These are phyloP conservation scores for Eucalyptus tenuipes DNA, from an alignment of 345 rosid genomes.

Conservation along the genomic window DNA sequence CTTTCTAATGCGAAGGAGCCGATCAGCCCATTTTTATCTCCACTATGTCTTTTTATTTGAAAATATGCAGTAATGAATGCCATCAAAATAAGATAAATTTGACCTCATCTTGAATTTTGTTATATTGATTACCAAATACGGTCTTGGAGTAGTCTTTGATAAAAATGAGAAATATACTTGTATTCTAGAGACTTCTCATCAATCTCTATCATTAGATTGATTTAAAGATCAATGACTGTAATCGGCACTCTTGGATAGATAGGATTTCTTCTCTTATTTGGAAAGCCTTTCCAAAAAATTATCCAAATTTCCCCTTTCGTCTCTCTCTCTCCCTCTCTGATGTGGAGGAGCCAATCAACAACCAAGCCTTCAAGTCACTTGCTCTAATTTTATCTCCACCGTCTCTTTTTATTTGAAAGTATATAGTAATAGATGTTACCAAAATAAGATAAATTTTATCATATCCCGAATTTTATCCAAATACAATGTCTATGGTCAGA, in stretches of 20 bases:
- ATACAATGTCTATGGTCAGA: rapidly evolving
- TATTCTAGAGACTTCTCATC: too few relatives aligned
- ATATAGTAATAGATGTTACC: rapidly evolving
- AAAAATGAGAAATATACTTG: too few relatives aligned
- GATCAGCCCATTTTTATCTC: neutral
- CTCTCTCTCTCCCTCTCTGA: neutral
- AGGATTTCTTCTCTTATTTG: rapidly evolving
- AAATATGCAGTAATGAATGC: neutral
- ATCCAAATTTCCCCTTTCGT: neutral
- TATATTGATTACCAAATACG: too few relatives aligned
- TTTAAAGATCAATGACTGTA: neutral
- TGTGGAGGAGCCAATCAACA: rapidly evolving
- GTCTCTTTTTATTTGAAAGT: too few relatives aligned
- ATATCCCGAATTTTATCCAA: rapidly evolving
- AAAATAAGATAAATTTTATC: too few relatives aligned
- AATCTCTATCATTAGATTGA: neutral
- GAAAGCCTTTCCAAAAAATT: neutral
- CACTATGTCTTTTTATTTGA: neutral
- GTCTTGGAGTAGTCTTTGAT: too few relatives aligned
- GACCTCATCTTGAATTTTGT: too few relatives aligned
- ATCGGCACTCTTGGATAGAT: neutral
- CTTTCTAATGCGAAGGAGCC: neutral
- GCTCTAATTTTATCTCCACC: rapidly evolving
- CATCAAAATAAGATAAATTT: neutral
- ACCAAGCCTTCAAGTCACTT: too few relatives aligned